Conservation (phyloP, 192 early-diverging fungal genomes). For the Rhizoclosmatium sp. region DNA sequence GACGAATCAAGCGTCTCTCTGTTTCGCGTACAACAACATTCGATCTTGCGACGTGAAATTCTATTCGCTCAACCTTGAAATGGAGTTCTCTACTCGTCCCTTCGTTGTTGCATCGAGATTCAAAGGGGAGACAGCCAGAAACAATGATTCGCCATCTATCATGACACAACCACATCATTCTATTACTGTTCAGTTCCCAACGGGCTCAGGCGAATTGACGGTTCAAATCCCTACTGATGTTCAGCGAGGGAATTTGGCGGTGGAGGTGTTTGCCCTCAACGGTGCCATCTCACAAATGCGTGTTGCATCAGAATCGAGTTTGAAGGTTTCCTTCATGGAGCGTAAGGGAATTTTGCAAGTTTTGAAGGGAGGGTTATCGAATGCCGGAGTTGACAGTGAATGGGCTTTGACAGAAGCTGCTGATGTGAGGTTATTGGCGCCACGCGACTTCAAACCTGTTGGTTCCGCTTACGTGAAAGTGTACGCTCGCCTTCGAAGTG, state of each 20-base stretch:
- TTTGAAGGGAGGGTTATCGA: not conserved
- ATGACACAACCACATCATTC: conserved; percentile 22
- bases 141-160: not conserved
- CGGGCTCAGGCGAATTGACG: conserved; percentile 20
- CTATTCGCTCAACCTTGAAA: conserved; percentile 27
- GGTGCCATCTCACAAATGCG: conserved; percentile 24
- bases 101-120: conserved; percentile 23
- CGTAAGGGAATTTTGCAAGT: conserved; percentile 30
- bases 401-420: not conserved
- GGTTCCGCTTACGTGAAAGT: conserved; percentile 27
- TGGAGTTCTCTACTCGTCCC: conserved; percentile 32
- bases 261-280: conserved; percentile 25
- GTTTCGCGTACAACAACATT: conserved; percentile 1
- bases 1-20: not conserved
- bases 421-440: conserved; percentile 11
- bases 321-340: conserved; percentile 15
- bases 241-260: conserved; percentile 21
- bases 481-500: conserved; percentile 17
- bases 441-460: conserved; percentile 20
- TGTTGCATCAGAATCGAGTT: conserved; percentile 15
- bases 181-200: conserved; percentile 21
- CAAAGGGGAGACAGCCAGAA: not conserved
- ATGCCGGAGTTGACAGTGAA: not conserved
- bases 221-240: conserved; percentile 6
- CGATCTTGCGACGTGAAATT: conserved; percentile 9